Evolutionary conservation across 441 rosid species (phyloP), one percentile per base, ranked within the genome.

Genomic region (Hura crepitans): DNA sequence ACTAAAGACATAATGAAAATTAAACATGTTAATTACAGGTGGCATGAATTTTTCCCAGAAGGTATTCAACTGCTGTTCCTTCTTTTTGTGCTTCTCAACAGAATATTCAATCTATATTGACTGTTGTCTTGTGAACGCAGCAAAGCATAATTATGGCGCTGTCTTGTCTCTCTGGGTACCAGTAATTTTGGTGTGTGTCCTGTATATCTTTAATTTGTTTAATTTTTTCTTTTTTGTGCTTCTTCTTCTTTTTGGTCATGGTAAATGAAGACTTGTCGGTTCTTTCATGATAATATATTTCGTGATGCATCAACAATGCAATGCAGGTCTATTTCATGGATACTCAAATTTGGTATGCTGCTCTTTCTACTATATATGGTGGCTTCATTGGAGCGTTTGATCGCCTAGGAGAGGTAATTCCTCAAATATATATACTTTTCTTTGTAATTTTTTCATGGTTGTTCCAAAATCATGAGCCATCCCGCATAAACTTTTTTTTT

Each of bases 271-370:
- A 70, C 60, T 27, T 47, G 37, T 47, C 56, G 33, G 47, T 23
- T 61, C 54, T 22, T 65, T 28, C 25, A 23, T 37, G 56, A 60
- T 71, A 63, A 69, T 23, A 54, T 46, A 58, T 66, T 50, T 65
- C 55, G 63, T 80, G 28, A 63, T 60, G 66, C 69, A 77, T 74
- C 75, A 62, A 31, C 49, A 63, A 59, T 80, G 68, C 57, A 37
- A 62, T 81, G 83, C 83, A 96, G 97, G 87, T 96, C 56, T 95
- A 95, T 78, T 95, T 95, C 68, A 88, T 95, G 98, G 99, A 96
- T 82, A 86, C 96, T 64, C 98, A 96, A 85, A 89, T 96, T 74
- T 96, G 97, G 99, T 96, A 93, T 85, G 76, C 98, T 62, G 81
- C 90, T 72, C 87, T 77, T 81, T 96, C 98, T 56, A 96, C 99